A percentile compares a stretch with the other conserved stretches of the same genome.
These are phyloP conservation scores for Strobilomyces confusus DNA, from an alignment of 768 basidiomycete genomes.

Conservation along the genomic window DNA sequence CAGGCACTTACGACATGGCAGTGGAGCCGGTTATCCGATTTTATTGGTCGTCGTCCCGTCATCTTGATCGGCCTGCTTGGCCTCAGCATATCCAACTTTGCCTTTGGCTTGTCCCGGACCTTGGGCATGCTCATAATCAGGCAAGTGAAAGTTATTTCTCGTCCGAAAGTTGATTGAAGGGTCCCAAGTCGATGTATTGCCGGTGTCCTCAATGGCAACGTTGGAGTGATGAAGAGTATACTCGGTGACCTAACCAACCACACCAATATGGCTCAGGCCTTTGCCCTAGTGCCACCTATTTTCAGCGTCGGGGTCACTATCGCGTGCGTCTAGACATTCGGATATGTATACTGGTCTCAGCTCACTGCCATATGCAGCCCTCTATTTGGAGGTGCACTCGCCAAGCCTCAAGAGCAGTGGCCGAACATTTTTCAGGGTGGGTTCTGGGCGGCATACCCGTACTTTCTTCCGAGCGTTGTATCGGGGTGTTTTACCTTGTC, in stretches of 20 bases:
- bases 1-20: constrained; percentile 57
- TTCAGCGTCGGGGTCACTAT: neutral
- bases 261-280: neutral
- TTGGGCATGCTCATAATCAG: constrained; percentile 55
- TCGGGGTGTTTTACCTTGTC: constrained; percentile 15
- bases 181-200: constrained; percentile 31
- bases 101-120: constrained; percentile 25
- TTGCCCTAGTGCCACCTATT: neutral
- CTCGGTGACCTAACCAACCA: neutral
- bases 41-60: constrained; percentile 41
- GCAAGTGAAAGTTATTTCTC: constrained; percentile 20
- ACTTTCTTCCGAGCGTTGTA: constrained; percentile 34
- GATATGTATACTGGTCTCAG: neutral
- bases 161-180: neutral
- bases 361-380: constrained; percentile 36
- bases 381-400: constrained; percentile 54
- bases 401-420: constrained; percentile 53
- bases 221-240: constrained; percentile 36
- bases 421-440: constrained; percentile 42
- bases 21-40: constrained; percentile 55
- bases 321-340: neutral
- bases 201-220: constrained; percentile 38
- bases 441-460: constrained; percentile 36
- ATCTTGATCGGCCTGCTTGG: constrained; percentile 55
- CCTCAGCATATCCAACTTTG: constrained; percentile 47